Evolutionary conservation across 345 rosid species (phyloP).

Genomic region (Acer yangbiense): DNA sequence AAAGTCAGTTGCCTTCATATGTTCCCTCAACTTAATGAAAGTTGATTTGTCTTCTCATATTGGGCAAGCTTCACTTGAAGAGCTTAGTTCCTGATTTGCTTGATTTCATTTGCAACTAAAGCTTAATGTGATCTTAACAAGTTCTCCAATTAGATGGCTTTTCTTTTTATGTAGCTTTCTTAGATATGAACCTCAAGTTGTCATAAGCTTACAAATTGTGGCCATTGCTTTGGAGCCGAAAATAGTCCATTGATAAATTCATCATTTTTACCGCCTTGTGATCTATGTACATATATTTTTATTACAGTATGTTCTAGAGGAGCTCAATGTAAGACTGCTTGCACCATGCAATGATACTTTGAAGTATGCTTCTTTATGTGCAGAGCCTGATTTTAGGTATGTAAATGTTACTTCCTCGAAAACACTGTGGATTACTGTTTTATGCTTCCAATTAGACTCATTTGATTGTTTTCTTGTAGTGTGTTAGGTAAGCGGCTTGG

Average conservation of each 20-base stretch:
- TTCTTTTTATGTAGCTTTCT: not conserved
- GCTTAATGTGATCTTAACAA: not conserved
- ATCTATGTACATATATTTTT: conserved; percentile 17
- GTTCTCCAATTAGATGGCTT: not conserved
- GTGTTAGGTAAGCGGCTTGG: conserved; percentile 92
- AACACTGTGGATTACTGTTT: conserved; percentile 12
- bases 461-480: conserved; percentile 42
- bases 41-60: not conserved
- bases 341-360: conserved; percentile 76
- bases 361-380: conserved; percentile 85
- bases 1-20: not conserved
- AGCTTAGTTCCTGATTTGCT: not conserved
- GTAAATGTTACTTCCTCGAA: conserved; percentile 21
- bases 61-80: not conserved
- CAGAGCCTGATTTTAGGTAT: conserved; percentile 98
- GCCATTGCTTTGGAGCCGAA: not conserved
- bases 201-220: not conserved
- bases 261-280: not conserved
- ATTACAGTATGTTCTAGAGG: conserved; percentile 88
- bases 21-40: conserved; percentile 2
- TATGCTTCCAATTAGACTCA: conserved; percentile 13
- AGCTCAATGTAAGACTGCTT: conserved; percentile 83
- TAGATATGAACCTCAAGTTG: not conserved
- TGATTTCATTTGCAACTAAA: not conserved
- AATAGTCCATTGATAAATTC: not conserved